Evolutionary conservation across 1,139 yeast species (phyloP).

Genomic region (Taphrina communis): DNA sequence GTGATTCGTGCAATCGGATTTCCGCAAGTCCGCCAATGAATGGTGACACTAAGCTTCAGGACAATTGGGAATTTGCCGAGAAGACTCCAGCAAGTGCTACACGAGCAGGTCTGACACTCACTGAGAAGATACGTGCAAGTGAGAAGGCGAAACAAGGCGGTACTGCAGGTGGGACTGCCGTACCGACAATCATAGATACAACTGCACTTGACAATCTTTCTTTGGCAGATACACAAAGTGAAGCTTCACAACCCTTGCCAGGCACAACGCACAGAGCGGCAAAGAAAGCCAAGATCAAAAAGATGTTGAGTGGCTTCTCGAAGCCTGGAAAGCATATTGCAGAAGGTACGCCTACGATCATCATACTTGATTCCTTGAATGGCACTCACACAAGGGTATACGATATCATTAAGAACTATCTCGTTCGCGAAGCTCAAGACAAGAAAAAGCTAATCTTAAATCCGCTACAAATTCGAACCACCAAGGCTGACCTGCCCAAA

Average conservation of each 20-base stretch:
- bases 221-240: conserved; percentile 12
- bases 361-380: conserved; percentile 76
- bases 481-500: conserved; percentile 70
- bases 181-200: background rate
- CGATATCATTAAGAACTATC: conserved; percentile 64
- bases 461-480: conserved; percentile 55
- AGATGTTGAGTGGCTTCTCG: background rate
- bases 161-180: background rate
- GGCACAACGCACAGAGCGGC: background rate
- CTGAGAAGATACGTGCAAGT: conserved; percentile 8
- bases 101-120: background rate
- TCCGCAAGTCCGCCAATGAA: background rate
- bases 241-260: conserved; percentile 10
- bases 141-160: conserved; percentile 2
- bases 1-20: background rate
- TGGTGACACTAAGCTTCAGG: background rate
- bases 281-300: background rate
- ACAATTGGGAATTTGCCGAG: background rate
- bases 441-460: conserved; percentile 60
- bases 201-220: conserved; percentile 12
- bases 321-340: conserved; percentile 36
- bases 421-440: conserved; percentile 74
- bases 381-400: conserved; percentile 63
- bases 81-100: background rate
- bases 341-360: conserved; percentile 58